These are phyloP conservation scores for Spinacia oleracea DNA, from an alignment of 179 eudicot species.

Conservation along the genomic window DNA sequence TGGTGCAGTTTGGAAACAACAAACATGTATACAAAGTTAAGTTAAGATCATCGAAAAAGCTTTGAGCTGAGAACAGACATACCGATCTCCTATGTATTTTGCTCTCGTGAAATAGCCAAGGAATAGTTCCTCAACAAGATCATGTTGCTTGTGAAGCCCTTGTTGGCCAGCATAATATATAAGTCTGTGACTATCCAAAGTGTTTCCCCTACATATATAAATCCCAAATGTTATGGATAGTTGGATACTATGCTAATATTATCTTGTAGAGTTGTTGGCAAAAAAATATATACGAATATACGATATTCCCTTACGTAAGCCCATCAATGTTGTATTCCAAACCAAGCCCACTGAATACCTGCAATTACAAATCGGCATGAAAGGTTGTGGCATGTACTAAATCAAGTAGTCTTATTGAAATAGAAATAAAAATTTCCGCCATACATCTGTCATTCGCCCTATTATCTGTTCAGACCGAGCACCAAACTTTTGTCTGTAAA, in stretches of 20 bases:
- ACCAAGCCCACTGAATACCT: slow-evolving; percentile 73
- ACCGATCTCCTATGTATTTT: slow-evolving; percentile 85
- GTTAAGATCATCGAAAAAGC: not conserved
- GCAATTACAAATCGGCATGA: slow-evolving; percentile 22
- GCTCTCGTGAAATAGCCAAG: slow-evolving; percentile 83
- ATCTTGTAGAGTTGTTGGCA: not conserved
- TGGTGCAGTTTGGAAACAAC: not conserved
- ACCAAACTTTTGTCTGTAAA: slow-evolving; percentile 59
- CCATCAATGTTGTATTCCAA: slow-evolving; percentile 68
- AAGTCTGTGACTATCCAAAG: slow-evolving; percentile 90
- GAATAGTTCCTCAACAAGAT: slow-evolving; percentile 71
- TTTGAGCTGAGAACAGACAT: slow-evolving; percentile 21
- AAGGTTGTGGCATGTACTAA: not conserved
- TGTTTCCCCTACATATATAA: slow-evolving; percentile 59
- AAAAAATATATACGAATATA: not conserved
- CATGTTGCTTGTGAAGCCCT: slow-evolving; percentile 71
- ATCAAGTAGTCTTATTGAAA: not conserved
- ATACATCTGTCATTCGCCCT: slow-evolving; percentile 70
- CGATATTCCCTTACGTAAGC: slow-evolving; percentile 60
- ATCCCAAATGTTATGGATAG: not conserved
- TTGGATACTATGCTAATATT: not conserved
- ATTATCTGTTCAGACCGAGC: slow-evolving; percentile 50
- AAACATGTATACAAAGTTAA: not conserved
- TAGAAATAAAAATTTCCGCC: not conserved
- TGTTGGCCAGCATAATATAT: slow-evolving; percentile 81